These are phyloP conservation scores for Austropuccinia psidii DNA, from an alignment of 1,284 basidiomycete genomes.

Conservation along the genomic window DNA sequence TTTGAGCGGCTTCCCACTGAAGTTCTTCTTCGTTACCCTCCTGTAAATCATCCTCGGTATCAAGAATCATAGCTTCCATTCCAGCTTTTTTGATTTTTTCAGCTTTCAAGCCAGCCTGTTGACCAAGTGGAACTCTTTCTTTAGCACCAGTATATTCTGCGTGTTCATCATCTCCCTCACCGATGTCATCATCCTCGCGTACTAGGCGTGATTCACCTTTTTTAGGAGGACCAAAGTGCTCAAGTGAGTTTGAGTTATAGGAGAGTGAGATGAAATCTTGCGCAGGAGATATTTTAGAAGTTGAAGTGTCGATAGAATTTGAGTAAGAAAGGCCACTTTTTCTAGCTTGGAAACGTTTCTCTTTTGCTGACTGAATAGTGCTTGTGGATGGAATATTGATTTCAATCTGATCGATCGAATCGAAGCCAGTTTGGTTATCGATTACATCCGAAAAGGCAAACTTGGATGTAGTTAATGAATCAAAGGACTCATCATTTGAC, in stretches of 20 bases:
- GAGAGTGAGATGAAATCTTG: conserved; percentile 80
- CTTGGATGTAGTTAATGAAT: conserved; percentile 21
- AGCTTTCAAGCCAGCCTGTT: conserved; percentile 69
- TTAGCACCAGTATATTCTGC: conserved; percentile 83
- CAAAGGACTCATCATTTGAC: background rate
- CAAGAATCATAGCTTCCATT: conserved; percentile 78
- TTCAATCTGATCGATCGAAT: conserved; percentile 9
- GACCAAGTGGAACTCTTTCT: conserved; percentile 75
- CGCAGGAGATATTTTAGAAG: conserved; percentile 42
- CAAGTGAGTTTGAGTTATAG: conserved; percentile 46
- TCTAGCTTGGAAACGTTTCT: conserved; percentile 59
- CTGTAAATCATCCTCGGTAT: conserved; percentile 58
- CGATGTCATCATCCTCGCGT: conserved; percentile 84
- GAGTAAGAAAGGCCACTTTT: conserved; percentile 41
- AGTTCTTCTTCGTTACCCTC: conserved; percentile 74
- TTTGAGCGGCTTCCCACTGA: conserved; percentile 84
- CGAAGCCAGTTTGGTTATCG: background rate
- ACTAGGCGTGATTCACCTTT: conserved; percentile 67
- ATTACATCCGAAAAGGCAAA: background rate
- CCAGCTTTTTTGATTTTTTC: conserved; percentile 62
- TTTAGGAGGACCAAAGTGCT: conserved; percentile 46
- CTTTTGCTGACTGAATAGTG: conserved; percentile 67
- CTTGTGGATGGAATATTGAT: conserved; percentile 65
- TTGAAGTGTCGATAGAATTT: conserved; percentile 37
- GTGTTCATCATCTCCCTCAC: conserved; percentile 84